Evolutionary conservation across 805 yeast species (phyloP).

Genomic region (Saturnispora halmiae): DNA sequence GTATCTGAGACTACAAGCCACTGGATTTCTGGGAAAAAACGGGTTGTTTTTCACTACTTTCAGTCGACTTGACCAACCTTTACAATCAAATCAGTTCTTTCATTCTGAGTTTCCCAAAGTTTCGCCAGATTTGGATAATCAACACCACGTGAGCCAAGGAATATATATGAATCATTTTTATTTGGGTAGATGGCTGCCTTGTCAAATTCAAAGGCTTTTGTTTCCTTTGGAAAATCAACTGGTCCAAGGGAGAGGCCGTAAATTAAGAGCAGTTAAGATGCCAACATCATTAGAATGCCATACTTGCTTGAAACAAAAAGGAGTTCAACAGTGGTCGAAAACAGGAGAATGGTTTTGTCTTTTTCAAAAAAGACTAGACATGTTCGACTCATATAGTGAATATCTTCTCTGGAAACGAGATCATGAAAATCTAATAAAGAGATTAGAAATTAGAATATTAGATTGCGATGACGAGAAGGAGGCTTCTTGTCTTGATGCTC

Average conservation of each 20-base stretch:
- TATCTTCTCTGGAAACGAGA: conserved; percentile 1
- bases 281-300: conserved; percentile 9
- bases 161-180: conserved; percentile 27
- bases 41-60: conserved; percentile 22
- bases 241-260: not conserved
- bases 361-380: not conserved
- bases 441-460: not conserved
- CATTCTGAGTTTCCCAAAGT: conserved; percentile 28
- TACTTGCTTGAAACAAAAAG: not conserved
- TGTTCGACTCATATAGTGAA: not conserved
- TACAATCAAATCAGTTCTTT: conserved; percentile 23
- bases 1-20: not conserved
- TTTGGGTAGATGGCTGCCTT: conserved; percentile 29
- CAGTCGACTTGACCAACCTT: conserved; percentile 25
- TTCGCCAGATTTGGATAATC: conserved; percentile 26
- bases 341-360: conserved; percentile 5
- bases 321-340: conserved; percentile 1
- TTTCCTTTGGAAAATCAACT: conserved; percentile 22
- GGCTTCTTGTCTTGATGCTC: not conserved
- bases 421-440: not conserved
- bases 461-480: not conserved
- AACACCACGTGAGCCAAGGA: conserved; percentile 25
- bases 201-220: conserved; percentile 17
- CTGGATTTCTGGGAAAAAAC: conserved; percentile 16
- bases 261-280: conserved; percentile 3